Conservation (phyloP, 2,329 filamentous ascomycete species). For the Colletotrichum incanum region DNA sequence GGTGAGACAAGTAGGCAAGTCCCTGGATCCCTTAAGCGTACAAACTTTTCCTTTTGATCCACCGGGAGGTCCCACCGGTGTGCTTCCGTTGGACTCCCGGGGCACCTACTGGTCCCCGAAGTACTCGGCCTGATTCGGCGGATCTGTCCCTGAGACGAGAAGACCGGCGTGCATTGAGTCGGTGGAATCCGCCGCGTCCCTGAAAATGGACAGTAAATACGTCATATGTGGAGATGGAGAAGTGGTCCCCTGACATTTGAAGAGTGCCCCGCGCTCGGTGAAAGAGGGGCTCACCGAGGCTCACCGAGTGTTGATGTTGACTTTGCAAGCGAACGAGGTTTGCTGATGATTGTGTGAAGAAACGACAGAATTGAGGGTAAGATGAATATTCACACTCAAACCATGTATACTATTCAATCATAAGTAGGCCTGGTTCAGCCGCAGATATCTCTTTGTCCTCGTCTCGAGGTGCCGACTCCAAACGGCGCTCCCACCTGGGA, state of each 20-base stretch:
- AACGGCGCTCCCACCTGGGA: background rate
- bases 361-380: rapidly evolving
- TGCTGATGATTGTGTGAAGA: background rate
- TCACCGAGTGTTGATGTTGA: background rate
- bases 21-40: slow-evolving; percentile 6
- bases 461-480: background rate
- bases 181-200: slow-evolving; percentile 16
- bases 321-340: background rate
- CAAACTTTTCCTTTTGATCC: slow-evolving; percentile 29
- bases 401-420: background rate
- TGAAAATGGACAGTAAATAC: slow-evolving; percentile 21
- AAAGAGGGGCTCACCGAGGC: slow-evolving; percentile 2
- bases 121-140: slow-evolving; percentile 32
- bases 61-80: slow-evolving; percentile 21
- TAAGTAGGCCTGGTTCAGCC: background rate
- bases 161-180: slow-evolving; percentile 11
- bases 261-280: slow-evolving; percentile 26
- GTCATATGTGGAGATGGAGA: slow-evolving; percentile 36
- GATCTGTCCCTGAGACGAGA: slow-evolving; percentile 5
- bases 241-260: slow-evolving; percentile 22
- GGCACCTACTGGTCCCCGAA: slow-evolving; percentile 5
- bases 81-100: slow-evolving; percentile 13
- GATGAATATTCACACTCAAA: background rate
- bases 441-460: background rate
- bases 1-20: too few species aligned